Evolutionary conservation across 2,329 filamentous ascomycete genomes (phyloP).

Genomic region (Aciculosporium take): DNA sequence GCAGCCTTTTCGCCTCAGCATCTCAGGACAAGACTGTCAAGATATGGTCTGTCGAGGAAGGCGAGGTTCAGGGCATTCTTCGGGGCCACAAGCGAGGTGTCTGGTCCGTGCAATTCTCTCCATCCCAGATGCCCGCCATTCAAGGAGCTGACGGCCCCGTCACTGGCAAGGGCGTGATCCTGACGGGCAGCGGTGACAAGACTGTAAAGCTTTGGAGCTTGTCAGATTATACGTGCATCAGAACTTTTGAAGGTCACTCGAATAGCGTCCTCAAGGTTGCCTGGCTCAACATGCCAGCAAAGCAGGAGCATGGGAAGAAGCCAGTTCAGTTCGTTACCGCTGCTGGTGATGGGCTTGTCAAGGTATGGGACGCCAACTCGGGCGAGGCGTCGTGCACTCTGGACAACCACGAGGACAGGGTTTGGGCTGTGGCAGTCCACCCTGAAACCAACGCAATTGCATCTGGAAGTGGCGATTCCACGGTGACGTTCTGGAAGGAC

Average conservation of each 20-base stretch:
- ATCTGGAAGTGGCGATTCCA: constrained; percentile 84
- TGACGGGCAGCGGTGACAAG: constrained; percentile 91
- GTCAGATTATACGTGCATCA: constrained; percentile 77
- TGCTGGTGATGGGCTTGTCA: constrained; percentile 86
- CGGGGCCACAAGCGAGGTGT: constrained; percentile 89
- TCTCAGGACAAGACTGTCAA: constrained; percentile 96
- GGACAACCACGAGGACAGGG: constrained; percentile 92
- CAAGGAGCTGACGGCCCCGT: constrained; percentile 57
- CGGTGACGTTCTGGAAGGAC: constrained; percentile 90
- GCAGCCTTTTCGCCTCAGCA: constrained; percentile 80
- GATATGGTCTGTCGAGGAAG: constrained; percentile 84
- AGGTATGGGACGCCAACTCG: constrained; percentile 81
- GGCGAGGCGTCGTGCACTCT: constrained; percentile 80
- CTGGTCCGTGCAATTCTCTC: constrained; percentile 88
- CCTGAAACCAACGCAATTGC: constrained; percentile 58
- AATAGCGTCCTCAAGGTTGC: constrained; percentile 89
- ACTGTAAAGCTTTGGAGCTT: constrained; percentile 93
- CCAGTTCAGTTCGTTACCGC: constrained; percentile 68
- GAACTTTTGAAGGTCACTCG: constrained; percentile 91
- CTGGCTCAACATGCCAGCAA: constrained; percentile 53
- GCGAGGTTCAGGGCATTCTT: constrained; percentile 81
- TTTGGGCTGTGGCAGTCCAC: constrained; percentile 76
- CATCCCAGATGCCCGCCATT: constrained; percentile 58
- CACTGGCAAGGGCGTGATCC: constrained; percentile 65
- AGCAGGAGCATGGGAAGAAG: constrained; percentile 39